phyloP scores from a whole-genome alignment of 2,329 filamentous ascomycete species.

The Aspergillus sp. region DNA sequence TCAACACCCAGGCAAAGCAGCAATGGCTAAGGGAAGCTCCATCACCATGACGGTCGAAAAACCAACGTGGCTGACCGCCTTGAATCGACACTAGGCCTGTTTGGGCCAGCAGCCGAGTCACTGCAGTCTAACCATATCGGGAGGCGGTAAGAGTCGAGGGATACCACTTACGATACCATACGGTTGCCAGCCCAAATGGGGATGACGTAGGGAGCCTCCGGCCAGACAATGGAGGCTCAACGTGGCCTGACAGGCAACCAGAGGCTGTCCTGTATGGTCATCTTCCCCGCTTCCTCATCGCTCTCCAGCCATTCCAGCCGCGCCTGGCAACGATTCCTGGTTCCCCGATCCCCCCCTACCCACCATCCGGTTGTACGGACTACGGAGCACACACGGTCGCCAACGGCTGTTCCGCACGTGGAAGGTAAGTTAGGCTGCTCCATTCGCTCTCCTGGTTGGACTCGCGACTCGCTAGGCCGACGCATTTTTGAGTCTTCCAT shows the following conservation, averaged over 20 bases:
- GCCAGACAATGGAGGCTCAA: background rate
- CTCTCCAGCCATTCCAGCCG: background rate
- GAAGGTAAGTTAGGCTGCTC: constrained; percentile 5
- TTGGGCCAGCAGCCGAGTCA: constrained; percentile 14
- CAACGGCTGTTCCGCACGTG: constrained; percentile 2
- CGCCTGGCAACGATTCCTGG: background rate
- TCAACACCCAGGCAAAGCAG: background rate
- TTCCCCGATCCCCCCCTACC: background rate
- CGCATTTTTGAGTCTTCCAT: constrained; percentile 6
- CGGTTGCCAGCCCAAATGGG: background rate
- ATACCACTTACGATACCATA: background rate
- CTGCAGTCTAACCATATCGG: background rate
- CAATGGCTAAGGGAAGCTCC: background rate
- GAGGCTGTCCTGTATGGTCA: constrained; percentile 32
- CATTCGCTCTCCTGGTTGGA: background rate
- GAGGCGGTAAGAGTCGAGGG: constrained; percentile 17
- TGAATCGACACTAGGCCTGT: constrained; percentile 15
- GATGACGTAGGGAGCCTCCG: constrained; percentile 13
- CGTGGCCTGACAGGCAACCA: constrained; percentile 22
- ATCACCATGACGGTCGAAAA: constrained; percentile 22
- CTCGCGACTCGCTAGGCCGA: background rate
- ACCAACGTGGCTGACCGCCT: constrained; percentile 13
- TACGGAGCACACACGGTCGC: constrained; percentile 1
- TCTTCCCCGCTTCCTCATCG: constrained; percentile 29
- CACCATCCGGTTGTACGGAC: background rate